A percentile compares a stretch with the other conserved stretches of the same genome.
Conservation (phyloP, 768 basidiomycete genomes). For the Russula brevipes region DNA sequence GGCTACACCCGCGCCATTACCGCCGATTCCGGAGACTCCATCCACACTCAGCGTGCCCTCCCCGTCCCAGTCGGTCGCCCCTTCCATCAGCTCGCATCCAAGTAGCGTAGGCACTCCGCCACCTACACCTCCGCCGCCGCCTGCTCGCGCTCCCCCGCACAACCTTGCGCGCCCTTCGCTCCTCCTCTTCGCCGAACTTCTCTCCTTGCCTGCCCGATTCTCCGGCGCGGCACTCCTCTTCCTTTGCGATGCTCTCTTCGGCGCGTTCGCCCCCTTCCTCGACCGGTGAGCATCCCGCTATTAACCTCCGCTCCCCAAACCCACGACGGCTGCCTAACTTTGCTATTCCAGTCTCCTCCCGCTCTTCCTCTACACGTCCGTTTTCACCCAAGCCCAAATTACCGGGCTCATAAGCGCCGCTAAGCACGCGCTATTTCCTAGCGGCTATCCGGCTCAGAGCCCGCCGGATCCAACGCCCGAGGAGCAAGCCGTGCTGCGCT, state of each 20-base stretch:
- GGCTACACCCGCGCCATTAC: neutral
- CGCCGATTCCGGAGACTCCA: conserved; percentile 1
- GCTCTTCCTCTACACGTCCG: conserved; percentile 52
- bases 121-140: neutral
- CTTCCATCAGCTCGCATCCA: neutral
- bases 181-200: conserved; percentile 44
- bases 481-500: conserved; percentile 60
- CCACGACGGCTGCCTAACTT: neutral
- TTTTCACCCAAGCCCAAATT: conserved; percentile 50
- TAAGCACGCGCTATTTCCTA: conserved; percentile 78
- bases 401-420: conserved; percentile 49
- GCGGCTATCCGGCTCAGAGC: conserved; percentile 75
- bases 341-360: conserved; percentile 56
- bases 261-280: conserved; percentile 49
- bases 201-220: conserved; percentile 45
- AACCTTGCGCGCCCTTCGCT: conserved; percentile 44
- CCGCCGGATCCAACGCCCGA: conserved; percentile 71
- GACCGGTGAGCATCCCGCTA: conserved; percentile 44
- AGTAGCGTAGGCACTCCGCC: neutral
- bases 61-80: conserved; percentile 4
- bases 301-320: neutral
- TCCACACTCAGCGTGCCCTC: conserved; percentile 4
- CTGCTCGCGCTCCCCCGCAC: neutral
- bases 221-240: conserved; percentile 45
- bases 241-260: conserved; percentile 42